Evolutionary conservation across 306 rosid species (phyloP).

Genomic region (Malus sylvestris): DNA sequence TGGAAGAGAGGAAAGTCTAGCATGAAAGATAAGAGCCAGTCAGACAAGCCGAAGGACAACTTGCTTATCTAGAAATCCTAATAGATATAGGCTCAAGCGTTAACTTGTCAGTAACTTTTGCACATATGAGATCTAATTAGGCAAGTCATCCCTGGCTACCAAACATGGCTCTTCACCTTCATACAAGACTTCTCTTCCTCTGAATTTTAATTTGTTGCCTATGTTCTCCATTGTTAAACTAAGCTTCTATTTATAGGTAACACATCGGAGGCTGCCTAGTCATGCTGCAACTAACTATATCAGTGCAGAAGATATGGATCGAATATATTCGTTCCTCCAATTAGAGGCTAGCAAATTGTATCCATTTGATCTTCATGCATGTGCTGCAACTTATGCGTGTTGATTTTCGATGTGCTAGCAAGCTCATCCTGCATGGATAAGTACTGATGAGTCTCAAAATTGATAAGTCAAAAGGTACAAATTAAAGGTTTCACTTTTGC

Average conservation of each 20-base stretch:
- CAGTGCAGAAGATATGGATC: background rate
- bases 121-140: slow-evolving; percentile 5
- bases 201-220: background rate
- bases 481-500: background rate
- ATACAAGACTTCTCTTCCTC: slow-evolving; percentile 49
- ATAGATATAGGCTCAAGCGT: background rate
- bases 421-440: background rate
- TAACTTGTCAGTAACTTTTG: background rate
- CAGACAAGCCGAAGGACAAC: slow-evolving; percentile 38
- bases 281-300: too few species aligned
- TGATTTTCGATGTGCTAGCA: background rate
- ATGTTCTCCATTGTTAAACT: background rate
- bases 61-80: slow-evolving; percentile 13
- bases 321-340: background rate
- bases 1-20: slow-evolving; percentile 43
- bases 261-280: too few species aligned
- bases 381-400: background rate
- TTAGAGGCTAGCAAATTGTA: background rate
- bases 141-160: slow-evolving; percentile 78
- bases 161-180: slow-evolving; percentile 55
- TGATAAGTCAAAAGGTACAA: background rate
- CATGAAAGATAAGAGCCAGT: slow-evolving; percentile 70
- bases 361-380: background rate
- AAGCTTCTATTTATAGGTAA: slow-evolving; percentile 31
- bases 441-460: background rate